phyloP scores from a whole-genome alignment of 2,329 filamentous ascomycete species.

The Calonectria multiphialidica region DNA sequence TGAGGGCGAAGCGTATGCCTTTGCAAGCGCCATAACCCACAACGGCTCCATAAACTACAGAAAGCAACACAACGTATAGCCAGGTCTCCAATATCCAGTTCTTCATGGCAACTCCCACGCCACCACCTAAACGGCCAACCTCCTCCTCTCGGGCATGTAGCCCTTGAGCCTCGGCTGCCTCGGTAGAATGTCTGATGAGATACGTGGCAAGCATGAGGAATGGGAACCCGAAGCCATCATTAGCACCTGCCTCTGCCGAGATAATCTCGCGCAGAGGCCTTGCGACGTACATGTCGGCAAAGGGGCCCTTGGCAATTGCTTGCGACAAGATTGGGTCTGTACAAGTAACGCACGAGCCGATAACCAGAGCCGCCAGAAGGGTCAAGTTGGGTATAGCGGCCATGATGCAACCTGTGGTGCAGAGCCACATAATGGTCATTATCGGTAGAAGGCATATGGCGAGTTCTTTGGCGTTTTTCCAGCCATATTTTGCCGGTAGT shows the following conservation, averaged over 20 bases:
- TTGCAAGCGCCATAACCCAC: constrained; percentile 62
- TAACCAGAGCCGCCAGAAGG: constrained; percentile 66
- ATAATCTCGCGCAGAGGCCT: constrained; percentile 71
- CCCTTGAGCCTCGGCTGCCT: constrained; percentile 61
- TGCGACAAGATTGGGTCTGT: constrained; percentile 73
- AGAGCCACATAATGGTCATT: constrained; percentile 74
- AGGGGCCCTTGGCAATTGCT: constrained; percentile 70
- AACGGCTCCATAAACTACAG: constrained; percentile 63
- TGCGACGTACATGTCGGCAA: constrained; percentile 71
- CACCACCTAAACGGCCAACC: constrained; percentile 64
- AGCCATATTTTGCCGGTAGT: constrained; percentile 67
- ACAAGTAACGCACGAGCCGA: constrained; percentile 71
- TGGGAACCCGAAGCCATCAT: constrained; percentile 73
- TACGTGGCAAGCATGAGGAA: constrained; percentile 71
- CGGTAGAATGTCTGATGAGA: neutral
- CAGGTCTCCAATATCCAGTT: constrained; percentile 72
- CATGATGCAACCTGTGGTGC: constrained; percentile 67
- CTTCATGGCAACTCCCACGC: constrained; percentile 64
- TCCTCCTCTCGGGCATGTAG: constrained; percentile 40
- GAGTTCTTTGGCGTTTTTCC: constrained; percentile 64
- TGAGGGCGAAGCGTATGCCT: constrained; percentile 57
- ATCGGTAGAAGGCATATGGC: constrained; percentile 67
- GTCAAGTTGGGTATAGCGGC: constrained; percentile 67
- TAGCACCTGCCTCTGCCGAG: constrained; percentile 71
- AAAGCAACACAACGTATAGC: constrained; percentile 69